These are phyloP conservation scores for Silene uniflora DNA, from an alignment of 148 eudicot genomes.

Conservation along the genomic window DNA sequence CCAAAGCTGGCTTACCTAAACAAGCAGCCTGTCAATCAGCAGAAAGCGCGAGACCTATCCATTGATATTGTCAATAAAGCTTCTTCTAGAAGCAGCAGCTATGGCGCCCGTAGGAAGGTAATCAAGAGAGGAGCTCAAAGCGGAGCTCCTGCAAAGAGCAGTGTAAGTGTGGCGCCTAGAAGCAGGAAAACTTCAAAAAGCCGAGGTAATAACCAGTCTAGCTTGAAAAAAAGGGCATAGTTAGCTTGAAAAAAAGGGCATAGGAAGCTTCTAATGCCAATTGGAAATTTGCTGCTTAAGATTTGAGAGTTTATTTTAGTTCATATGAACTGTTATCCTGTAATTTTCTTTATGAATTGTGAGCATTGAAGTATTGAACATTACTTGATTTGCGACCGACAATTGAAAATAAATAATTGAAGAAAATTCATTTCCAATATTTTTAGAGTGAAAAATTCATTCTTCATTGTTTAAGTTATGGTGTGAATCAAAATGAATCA, in stretches of 20 bases:
- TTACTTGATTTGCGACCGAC: too few relatives aligned
- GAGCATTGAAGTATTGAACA: not conserved
- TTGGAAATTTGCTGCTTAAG: not conserved
- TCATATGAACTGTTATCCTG: not conserved
- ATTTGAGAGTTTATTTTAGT: not conserved
- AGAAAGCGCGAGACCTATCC: slow-evolving; percentile 36
- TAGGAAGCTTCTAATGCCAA: not conserved
- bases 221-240: not conserved
- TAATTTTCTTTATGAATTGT: not conserved
- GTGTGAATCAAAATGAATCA: too few relatives aligned
- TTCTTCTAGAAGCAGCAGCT: not conserved
- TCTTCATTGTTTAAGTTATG: too few relatives aligned
- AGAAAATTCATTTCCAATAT: too few relatives aligned
- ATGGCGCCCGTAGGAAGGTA: slow-evolving; percentile 42
- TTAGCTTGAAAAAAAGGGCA: too few relatives aligned
- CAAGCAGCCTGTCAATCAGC: slow-evolving; percentile 79
- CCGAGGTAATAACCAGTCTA: not conserved
- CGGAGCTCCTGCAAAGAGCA: not conserved
- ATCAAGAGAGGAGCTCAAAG: slow-evolving; percentile 34
- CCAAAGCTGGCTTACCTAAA: slow-evolving; percentile 35
- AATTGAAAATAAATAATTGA: too few relatives aligned
- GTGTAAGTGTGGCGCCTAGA: not conserved
- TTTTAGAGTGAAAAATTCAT: too few relatives aligned
- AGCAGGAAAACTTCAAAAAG: not conserved
- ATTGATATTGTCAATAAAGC: not conserved